phyloP scores from a whole-genome alignment of 2,329 filamentous ascomycete species.

The Aspergillus neotritici region DNA sequence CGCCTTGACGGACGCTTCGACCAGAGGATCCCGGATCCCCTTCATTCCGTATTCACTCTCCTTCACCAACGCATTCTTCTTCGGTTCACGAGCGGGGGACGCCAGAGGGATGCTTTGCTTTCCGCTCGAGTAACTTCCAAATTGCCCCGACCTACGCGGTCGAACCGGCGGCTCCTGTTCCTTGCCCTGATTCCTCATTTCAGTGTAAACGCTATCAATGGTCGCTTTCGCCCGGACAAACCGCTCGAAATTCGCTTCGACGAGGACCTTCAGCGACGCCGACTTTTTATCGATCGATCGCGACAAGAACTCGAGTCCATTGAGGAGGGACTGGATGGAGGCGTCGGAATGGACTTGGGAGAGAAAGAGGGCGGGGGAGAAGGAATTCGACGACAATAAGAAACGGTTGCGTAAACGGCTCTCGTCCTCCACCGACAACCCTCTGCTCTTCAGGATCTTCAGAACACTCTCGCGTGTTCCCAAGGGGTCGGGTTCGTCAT shows the following conservation, averaged over 20 bases:
- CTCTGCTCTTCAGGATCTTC: constrained; percentile 66
- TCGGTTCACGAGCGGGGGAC: constrained; percentile 50
- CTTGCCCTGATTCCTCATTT: constrained; percentile 75
- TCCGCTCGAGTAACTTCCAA: constrained; percentile 50
- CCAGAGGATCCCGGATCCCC: constrained; percentile 79
- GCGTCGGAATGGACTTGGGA: constrained; percentile 85
- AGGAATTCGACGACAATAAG: constrained; percentile 89
- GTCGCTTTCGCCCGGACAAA: constrained; percentile 97
- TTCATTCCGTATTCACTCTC: constrained; percentile 87
- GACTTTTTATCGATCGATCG: constrained; percentile 96
- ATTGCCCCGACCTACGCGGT: constrained; percentile 59
- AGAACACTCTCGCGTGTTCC: constrained; percentile 86
- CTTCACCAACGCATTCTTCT: constrained; percentile 86
- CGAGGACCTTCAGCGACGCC: constrained; percentile 88
- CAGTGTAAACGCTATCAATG: constrained; percentile 96
- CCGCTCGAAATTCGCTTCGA: constrained; percentile 96
- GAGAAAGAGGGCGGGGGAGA: constrained; percentile 85
- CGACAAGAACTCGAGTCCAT: constrained; percentile 78
- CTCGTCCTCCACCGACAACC: constrained; percentile 80
- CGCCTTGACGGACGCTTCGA: constrained; percentile 87
- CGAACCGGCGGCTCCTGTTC: constrained; percentile 36
- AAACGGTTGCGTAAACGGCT: constrained; percentile 78
- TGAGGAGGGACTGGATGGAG: constrained; percentile 72
- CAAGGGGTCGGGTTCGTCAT: constrained; percentile 87
- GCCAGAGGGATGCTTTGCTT: constrained; percentile 34